Conservation (phyloP, 352 stramenopile genomes). For the Globisporangium spiculum region DNA sequence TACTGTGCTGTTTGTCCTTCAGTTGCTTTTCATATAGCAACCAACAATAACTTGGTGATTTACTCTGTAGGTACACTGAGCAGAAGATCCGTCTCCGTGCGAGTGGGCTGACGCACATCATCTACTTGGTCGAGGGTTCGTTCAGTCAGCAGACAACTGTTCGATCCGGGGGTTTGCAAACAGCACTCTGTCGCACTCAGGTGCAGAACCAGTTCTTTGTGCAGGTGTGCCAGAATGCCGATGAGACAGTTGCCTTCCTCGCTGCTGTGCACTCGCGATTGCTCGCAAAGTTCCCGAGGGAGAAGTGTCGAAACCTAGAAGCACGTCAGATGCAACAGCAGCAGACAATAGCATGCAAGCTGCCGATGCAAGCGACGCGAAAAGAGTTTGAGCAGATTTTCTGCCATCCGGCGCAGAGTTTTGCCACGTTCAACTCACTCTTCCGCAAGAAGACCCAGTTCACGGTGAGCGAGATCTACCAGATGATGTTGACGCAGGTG, state of each 20-base stretch:
- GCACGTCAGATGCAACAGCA: not conserved
- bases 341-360: not conserved
- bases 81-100: slow-evolving; percentile 70
- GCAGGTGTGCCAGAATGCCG: slow-evolving; percentile 66
- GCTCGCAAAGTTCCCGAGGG: slow-evolving; percentile 47
- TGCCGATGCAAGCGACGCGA: slow-evolving; percentile 10
- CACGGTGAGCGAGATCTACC: slow-evolving; percentile 67
- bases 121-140: slow-evolving; percentile 85
- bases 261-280: slow-evolving; percentile 60
- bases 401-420: slow-evolving; percentile 45
- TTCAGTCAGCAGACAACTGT: slow-evolving; percentile 71
- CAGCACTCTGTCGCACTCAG: slow-evolving; percentile 74
- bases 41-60: not conserved
- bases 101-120: slow-evolving; percentile 69
- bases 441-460: slow-evolving; percentile 80
- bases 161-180: slow-evolving; percentile 52
- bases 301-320: slow-evolving; percentile 36
- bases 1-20: not conserved
- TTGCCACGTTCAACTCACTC: slow-evolving; percentile 61
- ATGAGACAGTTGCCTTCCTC: slow-evolving; percentile 79
- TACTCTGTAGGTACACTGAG: slow-evolving; percentile 49
- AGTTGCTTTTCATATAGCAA: not conserved
- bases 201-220: slow-evolving; percentile 85
- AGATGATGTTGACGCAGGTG: slow-evolving; percentile 83
- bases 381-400: slow-evolving; percentile 33